These are phyloP conservation scores for Penicillium sp. DNA, from an alignment of 2,329 filamentous ascomycete species.

Conservation along the genomic window DNA sequence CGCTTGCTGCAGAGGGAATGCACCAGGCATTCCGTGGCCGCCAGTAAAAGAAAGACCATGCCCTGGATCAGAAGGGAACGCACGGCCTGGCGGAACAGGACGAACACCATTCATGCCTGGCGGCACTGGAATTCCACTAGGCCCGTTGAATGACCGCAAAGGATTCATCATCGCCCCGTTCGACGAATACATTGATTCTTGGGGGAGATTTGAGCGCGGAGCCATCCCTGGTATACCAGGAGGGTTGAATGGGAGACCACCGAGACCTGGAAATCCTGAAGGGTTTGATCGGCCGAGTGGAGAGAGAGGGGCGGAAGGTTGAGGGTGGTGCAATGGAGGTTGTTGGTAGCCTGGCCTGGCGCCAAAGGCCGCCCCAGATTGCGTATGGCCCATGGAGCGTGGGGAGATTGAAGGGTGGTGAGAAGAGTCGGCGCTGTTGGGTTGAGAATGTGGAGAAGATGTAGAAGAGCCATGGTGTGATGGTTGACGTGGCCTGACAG, in stretches of 20 bases:
- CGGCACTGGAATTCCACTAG: slow-evolving; percentile 57
- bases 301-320: slow-evolving; percentile 64
- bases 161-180: slow-evolving; percentile 55
- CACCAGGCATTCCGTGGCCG: slow-evolving; percentile 46
- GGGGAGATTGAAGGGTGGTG: slow-evolving; percentile 62
- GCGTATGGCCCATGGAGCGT: slow-evolving; percentile 63
- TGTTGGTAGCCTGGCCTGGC: slow-evolving; percentile 60
- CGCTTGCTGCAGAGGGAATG: slow-evolving; percentile 37
- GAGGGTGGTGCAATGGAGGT: slow-evolving; percentile 58
- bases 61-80: slow-evolving; percentile 53
- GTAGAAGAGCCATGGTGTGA: slow-evolving; percentile 77
- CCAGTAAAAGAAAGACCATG: slow-evolving; percentile 45
- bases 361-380: slow-evolving; percentile 64
- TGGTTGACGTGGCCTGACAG: slow-evolving; percentile 72
- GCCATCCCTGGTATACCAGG: slow-evolving; percentile 57
- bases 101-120: slow-evolving; percentile 64
- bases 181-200: slow-evolving; percentile 58
- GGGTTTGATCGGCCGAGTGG: slow-evolving; percentile 64
- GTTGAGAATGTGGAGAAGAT: slow-evolving; percentile 62
- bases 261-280: slow-evolving; percentile 53
- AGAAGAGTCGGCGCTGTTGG: slow-evolving; percentile 57
- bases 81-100: slow-evolving; percentile 60
- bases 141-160: slow-evolving; percentile 55
- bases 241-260: slow-evolving; percentile 56
- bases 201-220: slow-evolving; percentile 54